Conservation (phyloP, 257 asterid species). For the Solanum boliviense region DNA sequence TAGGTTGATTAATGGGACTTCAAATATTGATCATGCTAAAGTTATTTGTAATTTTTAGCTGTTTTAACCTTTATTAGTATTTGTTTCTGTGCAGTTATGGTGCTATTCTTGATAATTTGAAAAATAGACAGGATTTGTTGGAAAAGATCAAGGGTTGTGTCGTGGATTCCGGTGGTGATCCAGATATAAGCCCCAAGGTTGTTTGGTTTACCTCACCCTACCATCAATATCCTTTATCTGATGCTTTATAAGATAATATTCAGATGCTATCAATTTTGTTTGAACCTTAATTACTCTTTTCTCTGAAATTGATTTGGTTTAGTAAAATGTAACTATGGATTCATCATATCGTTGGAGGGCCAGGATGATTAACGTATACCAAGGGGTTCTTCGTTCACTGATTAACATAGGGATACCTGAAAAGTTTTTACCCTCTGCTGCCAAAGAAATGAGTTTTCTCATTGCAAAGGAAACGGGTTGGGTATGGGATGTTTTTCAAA, state of each 20-base stretch:
- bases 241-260: neutral
- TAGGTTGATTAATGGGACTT: slow-evolving; percentile 39
- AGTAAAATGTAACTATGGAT: neutral
- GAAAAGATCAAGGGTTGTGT: slow-evolving; percentile 72
- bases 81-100: slow-evolving; percentile 49
- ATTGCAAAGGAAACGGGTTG: neutral
- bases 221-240: neutral
- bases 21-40: neutral
- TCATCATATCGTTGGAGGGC: neutral
- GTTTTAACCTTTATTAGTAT: neutral
- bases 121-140: slow-evolving; percentile 41
- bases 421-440: neutral
- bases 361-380: neutral
- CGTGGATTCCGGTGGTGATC: slow-evolving; percentile 92
- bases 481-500: neutral
- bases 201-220: neutral
- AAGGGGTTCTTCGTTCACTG: neutral
- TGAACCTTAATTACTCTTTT: neutral
- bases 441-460: neutral
- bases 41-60: neutral
- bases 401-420: neutral
- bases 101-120: slow-evolving; percentile 53
- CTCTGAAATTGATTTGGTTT: neutral
- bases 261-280: neutral
- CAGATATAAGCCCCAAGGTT: slow-evolving; percentile 78